These are phyloP conservation scores for Sesbania bispinosa DNA, from an alignment of 306 rosid species.

Conservation along the genomic window DNA sequence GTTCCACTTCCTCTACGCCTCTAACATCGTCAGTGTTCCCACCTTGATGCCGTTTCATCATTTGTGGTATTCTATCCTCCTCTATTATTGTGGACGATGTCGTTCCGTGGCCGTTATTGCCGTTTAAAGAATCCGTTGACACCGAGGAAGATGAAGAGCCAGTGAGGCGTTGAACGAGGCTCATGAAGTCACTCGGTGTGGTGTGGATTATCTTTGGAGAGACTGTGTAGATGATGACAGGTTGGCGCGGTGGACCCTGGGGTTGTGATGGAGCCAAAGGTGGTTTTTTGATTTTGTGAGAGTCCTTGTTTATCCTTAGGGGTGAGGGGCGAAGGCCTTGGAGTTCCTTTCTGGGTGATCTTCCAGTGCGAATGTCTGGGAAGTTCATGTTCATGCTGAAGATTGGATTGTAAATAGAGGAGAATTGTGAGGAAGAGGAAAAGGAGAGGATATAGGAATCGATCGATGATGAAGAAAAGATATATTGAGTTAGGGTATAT, in stretches of 20 bases:
- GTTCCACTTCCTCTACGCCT: no score
- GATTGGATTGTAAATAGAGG: no score
- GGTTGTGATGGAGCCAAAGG: constrained; percentile 40
- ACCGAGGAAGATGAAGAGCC: constrained; percentile 31
- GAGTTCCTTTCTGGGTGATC: constrained; percentile 50
- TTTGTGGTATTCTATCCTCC: constrained; percentile 32
- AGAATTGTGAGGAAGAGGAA: no score
- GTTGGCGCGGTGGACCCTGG: constrained; percentile 43
- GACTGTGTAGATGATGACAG: constrained; percentile 60
- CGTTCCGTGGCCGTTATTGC: neutral
- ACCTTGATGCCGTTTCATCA: neutral
- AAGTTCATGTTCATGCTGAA: constrained; percentile 17
- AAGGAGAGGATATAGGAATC: no score
- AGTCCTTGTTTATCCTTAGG: constrained; percentile 50
- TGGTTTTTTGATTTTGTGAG: constrained; percentile 62
- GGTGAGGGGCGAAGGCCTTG: constrained; percentile 71
- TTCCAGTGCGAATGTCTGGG: constrained; percentile 14
- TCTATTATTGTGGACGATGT: neutral
- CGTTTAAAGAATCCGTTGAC: neutral
- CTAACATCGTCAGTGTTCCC: neutral
- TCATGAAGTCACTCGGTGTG: constrained; percentile 59
- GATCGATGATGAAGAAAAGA: no score
- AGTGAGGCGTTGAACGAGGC: constrained; percentile 66
- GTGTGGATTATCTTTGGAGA: constrained; percentile 72
- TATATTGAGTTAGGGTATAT: neutral